Base-by-base conservation (phyloP, 2,329 filamentous ascomycete species). In the Colletotrichum siamense region DNA sequence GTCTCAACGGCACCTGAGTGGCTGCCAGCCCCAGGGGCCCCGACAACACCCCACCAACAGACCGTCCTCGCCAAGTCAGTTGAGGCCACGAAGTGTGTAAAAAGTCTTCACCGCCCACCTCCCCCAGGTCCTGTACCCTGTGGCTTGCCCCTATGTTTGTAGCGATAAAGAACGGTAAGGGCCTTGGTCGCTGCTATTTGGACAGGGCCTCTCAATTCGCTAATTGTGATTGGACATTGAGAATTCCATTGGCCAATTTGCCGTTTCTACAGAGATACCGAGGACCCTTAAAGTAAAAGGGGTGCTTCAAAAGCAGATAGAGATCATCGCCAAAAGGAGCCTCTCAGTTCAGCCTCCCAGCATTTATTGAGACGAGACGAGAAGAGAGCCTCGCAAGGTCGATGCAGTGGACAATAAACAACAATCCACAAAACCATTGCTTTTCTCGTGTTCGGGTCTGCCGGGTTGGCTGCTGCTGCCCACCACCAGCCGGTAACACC, bases 51-150 rank as follows among this genome's bases (percentile, higher is more conserved):
- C 72, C 55, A 36, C 64, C 57, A 64, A 36, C 30, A 59, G 39
- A 36, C 62, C 28, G 65, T 62, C 57, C 13, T 16, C 34, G 74
- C 64, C 74, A 69, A 76, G 74, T 26, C 44, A 26, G 74, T 69
- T 73, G 70, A 76, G 74, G 74, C 74, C 74, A 76, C 74, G 64
- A 69, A 65, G 65, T 69, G 36, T 18, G 30, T 28, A 32, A 74
- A 76, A 76, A 74, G 74, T 76, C 74, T 73, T 76, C 74, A 76
- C 74, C 70, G 74, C 74, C 74, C 74, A 71, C 28, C 18, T 70
- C 55, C 26, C 57, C 34, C 34, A 64, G 30, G 59, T 63, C 30
- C 59, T 34, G n/a, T 22, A 36, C 59, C 62, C 62, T 26, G 34
- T n/a, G 39, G 26, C 24, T 70, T 10, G 18, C n/a, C 44, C 44